Percentiles rank a stretch among this genome's conserved stretches.
These are phyloP conservation scores for Leishmania mexicana DNA, from an alignment of 208 protist genomes.

Conservation along the genomic window DNA sequence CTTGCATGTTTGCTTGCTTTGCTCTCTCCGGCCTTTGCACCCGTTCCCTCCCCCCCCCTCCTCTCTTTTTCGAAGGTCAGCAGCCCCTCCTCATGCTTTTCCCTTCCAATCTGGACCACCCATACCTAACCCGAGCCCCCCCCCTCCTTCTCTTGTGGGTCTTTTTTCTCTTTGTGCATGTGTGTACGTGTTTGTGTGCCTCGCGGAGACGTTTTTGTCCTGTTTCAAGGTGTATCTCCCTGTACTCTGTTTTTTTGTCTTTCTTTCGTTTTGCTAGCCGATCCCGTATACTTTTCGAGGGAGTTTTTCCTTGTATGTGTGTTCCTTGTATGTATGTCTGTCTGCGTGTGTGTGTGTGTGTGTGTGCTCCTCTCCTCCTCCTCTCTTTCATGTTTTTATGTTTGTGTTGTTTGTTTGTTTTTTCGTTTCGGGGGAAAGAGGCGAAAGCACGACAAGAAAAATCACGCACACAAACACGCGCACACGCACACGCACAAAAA, in stretches of 20 bases:
- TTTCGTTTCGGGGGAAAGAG: too few species aligned
- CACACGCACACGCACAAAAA: too few species aligned
- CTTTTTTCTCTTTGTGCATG: neutral
- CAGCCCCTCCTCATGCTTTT: neutral
- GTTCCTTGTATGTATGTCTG: neutral
- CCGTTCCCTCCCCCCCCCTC: neutral
- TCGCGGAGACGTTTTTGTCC: neutral
- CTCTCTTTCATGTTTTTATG: neutral
- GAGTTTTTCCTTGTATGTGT: neutral
- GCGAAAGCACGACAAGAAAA: too few species aligned
- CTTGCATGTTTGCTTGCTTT: neutral
- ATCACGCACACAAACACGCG: too few species aligned
- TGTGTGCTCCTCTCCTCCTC: neutral
- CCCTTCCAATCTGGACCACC: too few species aligned
- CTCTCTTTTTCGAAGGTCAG: neutral
- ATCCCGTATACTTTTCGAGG: neutral
- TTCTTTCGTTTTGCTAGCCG: neutral
- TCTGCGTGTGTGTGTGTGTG: neutral
- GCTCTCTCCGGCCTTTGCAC: neutral
- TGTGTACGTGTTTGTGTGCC: neutral
- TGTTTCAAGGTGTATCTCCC: neutral
- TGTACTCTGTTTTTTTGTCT: neutral
- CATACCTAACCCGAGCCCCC: neutral
- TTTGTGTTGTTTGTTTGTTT: too few species aligned
- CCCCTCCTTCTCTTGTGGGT: neutral